Conservation (phyloP, 768 basidiomycete species). For the Lentinula aciculospora region DNA sequence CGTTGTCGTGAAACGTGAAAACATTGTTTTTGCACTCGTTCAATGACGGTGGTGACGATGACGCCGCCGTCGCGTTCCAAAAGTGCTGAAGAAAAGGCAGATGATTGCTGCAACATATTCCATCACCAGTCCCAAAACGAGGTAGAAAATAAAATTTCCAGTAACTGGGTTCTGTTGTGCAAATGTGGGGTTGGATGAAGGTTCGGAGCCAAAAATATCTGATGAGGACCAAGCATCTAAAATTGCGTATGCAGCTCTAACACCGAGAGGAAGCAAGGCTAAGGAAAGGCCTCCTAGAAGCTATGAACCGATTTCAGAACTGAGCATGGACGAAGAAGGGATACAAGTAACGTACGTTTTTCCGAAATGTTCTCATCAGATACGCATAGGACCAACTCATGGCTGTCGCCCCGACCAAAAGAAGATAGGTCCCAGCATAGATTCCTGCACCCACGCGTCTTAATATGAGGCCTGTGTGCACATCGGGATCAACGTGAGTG, state of each 20-base stretch:
- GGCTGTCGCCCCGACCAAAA: constrained; percentile 32
- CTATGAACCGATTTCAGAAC: constrained; percentile 24
- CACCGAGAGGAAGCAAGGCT: constrained; percentile 57
- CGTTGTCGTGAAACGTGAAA: neutral
- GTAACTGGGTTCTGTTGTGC: constrained; percentile 51
- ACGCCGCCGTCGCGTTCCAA: constrained; percentile 27
- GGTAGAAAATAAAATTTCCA: constrained; percentile 53
- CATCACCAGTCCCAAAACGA: constrained; percentile 55
- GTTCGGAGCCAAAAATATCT: constrained; percentile 31
- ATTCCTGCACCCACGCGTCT: constrained; percentile 38
- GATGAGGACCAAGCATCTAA: constrained; percentile 54
- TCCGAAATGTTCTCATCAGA: constrained; percentile 39
- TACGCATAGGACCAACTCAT: constrained; percentile 40
- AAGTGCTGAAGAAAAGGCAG: constrained; percentile 41
- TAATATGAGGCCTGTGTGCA: constrained; percentile 28
- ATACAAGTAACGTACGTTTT: constrained; percentile 27
- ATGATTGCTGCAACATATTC: constrained; percentile 48
- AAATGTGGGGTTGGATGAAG: constrained; percentile 35
- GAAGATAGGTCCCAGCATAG: constrained; percentile 35
- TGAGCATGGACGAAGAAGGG: neutral
- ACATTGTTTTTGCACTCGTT: neutral
- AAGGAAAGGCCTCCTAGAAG: constrained; percentile 48
- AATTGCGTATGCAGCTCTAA: constrained; percentile 51
- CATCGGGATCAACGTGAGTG: constrained; percentile 27
- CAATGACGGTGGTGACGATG: neutral